phyloP scores from a whole-genome alignment of 495 filamentous ascomycete species.

The Penicillium maclennaniae region DNA sequence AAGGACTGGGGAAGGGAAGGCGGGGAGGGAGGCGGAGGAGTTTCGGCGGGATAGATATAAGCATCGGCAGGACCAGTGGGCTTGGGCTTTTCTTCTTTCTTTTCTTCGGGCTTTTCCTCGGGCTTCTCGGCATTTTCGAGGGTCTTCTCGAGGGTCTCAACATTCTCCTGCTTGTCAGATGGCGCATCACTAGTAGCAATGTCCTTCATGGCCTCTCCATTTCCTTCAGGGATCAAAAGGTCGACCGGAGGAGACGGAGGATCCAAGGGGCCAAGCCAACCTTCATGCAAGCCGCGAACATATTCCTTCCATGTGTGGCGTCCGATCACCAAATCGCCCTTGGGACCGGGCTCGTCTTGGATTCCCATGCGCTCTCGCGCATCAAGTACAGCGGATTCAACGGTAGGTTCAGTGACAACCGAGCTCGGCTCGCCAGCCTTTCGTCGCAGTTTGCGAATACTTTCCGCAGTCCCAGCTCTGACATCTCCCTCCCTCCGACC shows the following conservation, averaged over 20 bases:
- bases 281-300: slow-evolving; percentile 86
- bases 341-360: slow-evolving; percentile 63
- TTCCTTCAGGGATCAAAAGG: slow-evolving; percentile 17
- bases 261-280: slow-evolving; percentile 86
- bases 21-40: slow-evolving; percentile 57
- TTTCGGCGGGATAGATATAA: slow-evolving; percentile 67
- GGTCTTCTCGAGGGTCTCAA: slow-evolving; percentile 20
- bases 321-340: slow-evolving; percentile 84
- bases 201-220: slow-evolving; percentile 30
- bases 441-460: slow-evolving; percentile 64
- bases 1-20: slow-evolving; percentile 56
- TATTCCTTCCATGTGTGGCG: slow-evolving; percentile 98
- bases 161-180: slow-evolving; percentile 11
- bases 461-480: slow-evolving; percentile 74
- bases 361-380: slow-evolving; percentile 59
- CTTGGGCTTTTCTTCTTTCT: slow-evolving; percentile 50
- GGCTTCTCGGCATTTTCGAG: slow-evolving; percentile 15
- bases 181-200: slow-evolving; percentile 22
- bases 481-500: slow-evolving; percentile 86
- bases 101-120: slow-evolving; percentile 38
- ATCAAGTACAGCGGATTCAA: slow-evolving; percentile 54
- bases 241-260: slow-evolving; percentile 28
- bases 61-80: slow-evolving; percentile 45
- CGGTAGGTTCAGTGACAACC: slow-evolving; percentile 30
- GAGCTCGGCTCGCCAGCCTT: slow-evolving; percentile 49